Percentiles rank a stretch among this genome's conserved stretches.
These are phyloP conservation scores for Akebia trifoliata DNA, from an alignment of 164 flowering plant species.

Conservation along the genomic window DNA sequence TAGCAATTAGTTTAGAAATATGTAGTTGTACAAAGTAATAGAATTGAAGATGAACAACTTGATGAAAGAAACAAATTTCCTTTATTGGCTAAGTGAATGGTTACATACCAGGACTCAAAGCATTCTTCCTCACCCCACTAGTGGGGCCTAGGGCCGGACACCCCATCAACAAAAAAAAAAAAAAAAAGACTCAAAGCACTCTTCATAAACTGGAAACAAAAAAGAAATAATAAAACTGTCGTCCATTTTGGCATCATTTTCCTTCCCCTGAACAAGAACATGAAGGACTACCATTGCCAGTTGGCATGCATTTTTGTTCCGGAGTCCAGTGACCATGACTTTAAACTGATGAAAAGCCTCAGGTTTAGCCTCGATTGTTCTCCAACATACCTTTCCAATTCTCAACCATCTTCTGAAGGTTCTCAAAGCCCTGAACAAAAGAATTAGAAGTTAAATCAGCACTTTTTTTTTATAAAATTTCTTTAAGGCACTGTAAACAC, in stretches of 20 bases:
- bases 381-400: constrained; percentile 40
- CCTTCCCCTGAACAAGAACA: constrained; percentile 66
- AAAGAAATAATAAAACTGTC: background rate
- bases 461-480: no score
- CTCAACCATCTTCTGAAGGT: constrained; percentile 64
- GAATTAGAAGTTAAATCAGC: constrained; percentile 2
- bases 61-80: no score
- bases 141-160: no score
- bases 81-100: no score
- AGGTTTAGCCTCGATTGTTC: constrained; percentile 43
- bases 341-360: constrained; percentile 63
- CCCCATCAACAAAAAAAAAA: no score
- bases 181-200: no score
- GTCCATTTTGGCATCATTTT: constrained; percentile 20
- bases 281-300: constrained; percentile 75
- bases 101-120: no score
- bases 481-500: no score
- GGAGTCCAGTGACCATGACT: constrained; percentile 57
- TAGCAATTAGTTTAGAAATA: no score
- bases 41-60: background rate
- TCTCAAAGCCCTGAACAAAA: constrained; percentile 71
- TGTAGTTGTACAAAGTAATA: background rate
- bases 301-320: constrained; percentile 73
- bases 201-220: background rate
- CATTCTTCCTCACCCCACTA: no score